Evolutionary conservation across 306 rosid species (phyloP).

Genomic region (Astragalus glycyphyllos): DNA sequence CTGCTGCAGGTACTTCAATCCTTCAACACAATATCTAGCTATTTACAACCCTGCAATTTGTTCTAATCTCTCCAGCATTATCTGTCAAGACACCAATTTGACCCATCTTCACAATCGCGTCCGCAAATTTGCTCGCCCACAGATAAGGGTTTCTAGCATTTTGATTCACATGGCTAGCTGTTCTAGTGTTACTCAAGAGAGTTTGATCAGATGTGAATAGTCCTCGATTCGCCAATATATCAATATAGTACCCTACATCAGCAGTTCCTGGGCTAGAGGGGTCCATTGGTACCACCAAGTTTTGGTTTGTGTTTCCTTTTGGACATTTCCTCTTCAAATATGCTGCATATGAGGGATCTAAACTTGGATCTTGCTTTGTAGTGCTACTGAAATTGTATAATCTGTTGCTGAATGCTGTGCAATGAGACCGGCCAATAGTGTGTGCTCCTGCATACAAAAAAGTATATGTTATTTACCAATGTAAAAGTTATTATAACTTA

Average conservation of each 20-base stretch:
- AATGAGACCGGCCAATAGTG: constrained; percentile 76
- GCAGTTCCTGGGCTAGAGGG: constrained; percentile 54
- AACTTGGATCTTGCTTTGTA: constrained; percentile 64
- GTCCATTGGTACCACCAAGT: constrained; percentile 67
- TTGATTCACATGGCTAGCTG: constrained; percentile 57
- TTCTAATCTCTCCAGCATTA: constrained; percentile 62
- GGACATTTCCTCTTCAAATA: constrained; percentile 67
- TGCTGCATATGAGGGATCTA: constrained; percentile 56
- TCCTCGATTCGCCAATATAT: constrained; percentile 56
- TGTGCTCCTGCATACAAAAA: constrained; percentile 63
- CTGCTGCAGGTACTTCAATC: constrained; percentile 22
- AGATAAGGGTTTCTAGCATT: constrained; percentile 50
- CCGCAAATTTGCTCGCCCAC: constrained; percentile 61
- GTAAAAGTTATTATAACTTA: not conserved
- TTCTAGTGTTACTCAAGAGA: constrained; percentile 49
- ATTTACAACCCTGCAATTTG: constrained; percentile 59
- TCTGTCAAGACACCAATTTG: constrained; percentile 60
- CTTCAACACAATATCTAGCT: constrained; percentile 18
- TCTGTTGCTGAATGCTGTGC: constrained; percentile 61
- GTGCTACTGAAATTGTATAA: constrained; percentile 69
- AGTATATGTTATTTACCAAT: not conserved
- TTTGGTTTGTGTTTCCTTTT: constrained; percentile 53
- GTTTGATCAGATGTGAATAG: constrained; percentile 75
- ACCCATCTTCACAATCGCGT: constrained; percentile 80
- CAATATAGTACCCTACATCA: constrained; percentile 54